These are phyloP conservation scores for Hygrophoropsis aurantiaca DNA, from an alignment of 768 basidiomycete species.

Conservation along the genomic window DNA sequence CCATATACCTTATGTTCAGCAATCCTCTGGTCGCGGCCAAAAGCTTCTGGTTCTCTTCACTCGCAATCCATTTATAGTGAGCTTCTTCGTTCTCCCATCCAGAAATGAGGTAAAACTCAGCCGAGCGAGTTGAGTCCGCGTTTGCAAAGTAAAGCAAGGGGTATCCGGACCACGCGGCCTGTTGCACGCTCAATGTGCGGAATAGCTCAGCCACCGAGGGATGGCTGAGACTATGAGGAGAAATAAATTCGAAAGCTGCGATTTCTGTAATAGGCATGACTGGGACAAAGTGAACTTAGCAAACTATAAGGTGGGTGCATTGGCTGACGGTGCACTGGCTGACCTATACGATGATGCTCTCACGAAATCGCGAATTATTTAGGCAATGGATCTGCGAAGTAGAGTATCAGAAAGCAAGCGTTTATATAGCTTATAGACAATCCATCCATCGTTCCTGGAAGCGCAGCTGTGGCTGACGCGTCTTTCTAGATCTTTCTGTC, in stretches of 20 bases:
- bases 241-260: conserved; percentile 34
- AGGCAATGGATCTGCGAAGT: too few species aligned
- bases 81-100: conserved; percentile 44
- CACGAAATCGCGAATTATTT: too few species aligned
- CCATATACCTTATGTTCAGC: conserved; percentile 27
- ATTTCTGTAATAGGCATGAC: conserved; percentile 47
- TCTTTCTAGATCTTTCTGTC: too few species aligned
- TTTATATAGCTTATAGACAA: too few species aligned
- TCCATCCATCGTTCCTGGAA: too few species aligned
- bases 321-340: too few species aligned
- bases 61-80: conserved; percentile 44
- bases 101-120: conserved; percentile 38
- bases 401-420: too few species aligned
- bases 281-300: neutral
- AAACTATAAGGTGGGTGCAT: too few species aligned
- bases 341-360: neutral
- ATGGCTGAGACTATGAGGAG: conserved; percentile 28
- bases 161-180: conserved; percentile 42
- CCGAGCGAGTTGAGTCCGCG: conserved; percentile 15
- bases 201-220: conserved; percentile 31
- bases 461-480: too few species aligned
- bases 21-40: conserved; percentile 28
- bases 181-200: conserved; percentile 28
- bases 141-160: conserved; percentile 40
- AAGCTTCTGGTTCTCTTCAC: conserved; percentile 40